Conservation (phyloP, 495 filamentous ascomycete genomes). For the Bombardia bombarda region DNA sequence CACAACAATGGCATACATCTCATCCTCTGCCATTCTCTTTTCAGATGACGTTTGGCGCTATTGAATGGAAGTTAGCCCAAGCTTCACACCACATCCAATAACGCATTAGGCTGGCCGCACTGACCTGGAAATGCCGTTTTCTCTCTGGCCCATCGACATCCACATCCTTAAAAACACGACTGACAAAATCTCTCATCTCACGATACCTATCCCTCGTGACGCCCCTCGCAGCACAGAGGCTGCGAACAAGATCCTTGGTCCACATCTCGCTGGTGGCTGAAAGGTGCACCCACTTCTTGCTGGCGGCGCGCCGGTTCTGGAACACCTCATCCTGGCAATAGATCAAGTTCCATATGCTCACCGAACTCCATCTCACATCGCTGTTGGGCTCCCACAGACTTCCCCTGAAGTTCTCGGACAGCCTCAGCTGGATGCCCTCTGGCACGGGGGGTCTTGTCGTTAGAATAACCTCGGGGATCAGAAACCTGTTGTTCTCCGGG, state of each 20-base stretch:
- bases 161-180: conserved; percentile 1
- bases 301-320: not conserved
- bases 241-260: conserved; percentile 1
- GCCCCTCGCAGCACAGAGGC: not conserved
- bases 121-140: conserved; percentile 3
- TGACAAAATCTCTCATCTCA: not conserved
- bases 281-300: conserved; percentile 6
- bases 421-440: not conserved
- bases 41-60: not conserved
- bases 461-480: not conserved
- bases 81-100: not conserved
- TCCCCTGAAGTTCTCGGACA: not conserved
- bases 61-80: not conserved
- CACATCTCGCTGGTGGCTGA: not conserved
- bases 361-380: not conserved
- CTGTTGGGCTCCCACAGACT: conserved; percentile 5
- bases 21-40: not conserved
- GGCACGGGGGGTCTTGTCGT: not conserved
- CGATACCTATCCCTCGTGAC: not conserved
- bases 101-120: not conserved
- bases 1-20: conserved; percentile 1
- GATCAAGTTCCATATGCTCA: not conserved
- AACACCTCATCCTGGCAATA: not conserved
- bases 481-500: not conserved
- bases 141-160: conserved; percentile 3